Evolutionary conservation across 108 stramenopile genomes (phyloP).

Genomic region (Nitzschia sp.): DNA sequence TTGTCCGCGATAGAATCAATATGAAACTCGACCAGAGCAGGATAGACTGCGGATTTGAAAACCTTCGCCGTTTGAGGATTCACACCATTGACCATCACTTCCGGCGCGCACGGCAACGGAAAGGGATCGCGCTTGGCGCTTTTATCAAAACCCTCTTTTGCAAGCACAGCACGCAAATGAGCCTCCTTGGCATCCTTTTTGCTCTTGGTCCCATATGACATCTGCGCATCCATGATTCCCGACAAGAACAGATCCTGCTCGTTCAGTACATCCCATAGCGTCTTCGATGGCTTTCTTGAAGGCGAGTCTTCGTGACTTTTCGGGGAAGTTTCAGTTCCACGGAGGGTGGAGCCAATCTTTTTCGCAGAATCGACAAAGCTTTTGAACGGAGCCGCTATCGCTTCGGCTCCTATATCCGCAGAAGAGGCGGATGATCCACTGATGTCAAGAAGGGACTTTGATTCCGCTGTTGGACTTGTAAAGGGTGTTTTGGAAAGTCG

Average conservation of each 20-base stretch:
- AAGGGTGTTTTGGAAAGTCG: constrained; percentile 47
- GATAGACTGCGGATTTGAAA: constrained; percentile 95
- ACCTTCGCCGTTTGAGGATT: constrained; percentile 68
- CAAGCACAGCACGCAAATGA: constrained; percentile 67
- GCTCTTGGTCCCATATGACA: constrained; percentile 55
- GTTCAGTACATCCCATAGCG: constrained; percentile 76
- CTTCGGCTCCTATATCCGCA: constrained; percentile 2
- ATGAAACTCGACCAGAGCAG: constrained; percentile 91
- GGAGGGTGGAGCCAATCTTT: constrained; percentile 41
- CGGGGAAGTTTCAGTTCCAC: constrained; percentile 7
- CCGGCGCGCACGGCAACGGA: constrained; percentile 93
- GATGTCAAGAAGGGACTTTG: background rate
- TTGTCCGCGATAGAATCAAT: constrained; percentile 49
- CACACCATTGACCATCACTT: constrained; percentile 77
- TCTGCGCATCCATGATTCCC: constrained; percentile 82
- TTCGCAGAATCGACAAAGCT: constrained; percentile 47
- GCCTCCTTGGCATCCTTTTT: constrained; percentile 91
- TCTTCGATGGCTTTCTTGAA: constrained; percentile 3
- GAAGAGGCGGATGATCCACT: background rate
- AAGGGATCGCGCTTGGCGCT: constrained; percentile 56
- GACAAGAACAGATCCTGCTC: constrained; percentile 83
- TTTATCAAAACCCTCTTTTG: constrained; percentile 54
- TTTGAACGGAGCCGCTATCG: constrained; percentile 31
- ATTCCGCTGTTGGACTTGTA: constrained; percentile 8
- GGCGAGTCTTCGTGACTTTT: constrained; percentile 6